Conservation (phyloP, 176 grass and related monocot genomes). For the Carex pumila region DNA sequence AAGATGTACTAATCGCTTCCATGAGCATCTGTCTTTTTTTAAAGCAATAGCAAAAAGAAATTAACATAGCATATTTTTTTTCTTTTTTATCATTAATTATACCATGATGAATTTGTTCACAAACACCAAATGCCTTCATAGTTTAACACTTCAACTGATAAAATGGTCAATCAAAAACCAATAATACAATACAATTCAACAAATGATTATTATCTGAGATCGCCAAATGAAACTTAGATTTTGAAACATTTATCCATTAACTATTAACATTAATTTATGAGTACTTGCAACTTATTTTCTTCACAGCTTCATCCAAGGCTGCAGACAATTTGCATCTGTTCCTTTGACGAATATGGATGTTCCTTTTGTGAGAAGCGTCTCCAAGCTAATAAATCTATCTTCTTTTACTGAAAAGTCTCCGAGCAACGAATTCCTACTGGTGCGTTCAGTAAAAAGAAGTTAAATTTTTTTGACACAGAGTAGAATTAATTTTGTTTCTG, state of each 20-base stretch:
- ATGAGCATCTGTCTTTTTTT: conserved; percentile 73
- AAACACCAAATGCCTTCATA: neutral
- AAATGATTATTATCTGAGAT: too few relatives aligned
- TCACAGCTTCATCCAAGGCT: neutral
- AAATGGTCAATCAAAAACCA: neutral
- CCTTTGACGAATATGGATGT: neutral
- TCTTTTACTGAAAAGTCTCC: neutral
- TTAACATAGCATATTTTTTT: neutral
- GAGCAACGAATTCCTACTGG: too few relatives aligned
- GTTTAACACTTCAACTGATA: neutral
- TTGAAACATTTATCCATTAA: too few relatives aligned
- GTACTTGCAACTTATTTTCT: too few relatives aligned
- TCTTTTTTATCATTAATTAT: neutral
- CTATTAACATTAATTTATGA: too few relatives aligned
- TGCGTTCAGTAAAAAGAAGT: too few relatives aligned
- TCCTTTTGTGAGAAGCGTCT: neutral
- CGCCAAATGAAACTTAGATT: too few relatives aligned
- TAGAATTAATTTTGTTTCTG: too few relatives aligned
- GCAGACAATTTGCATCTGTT: neutral
- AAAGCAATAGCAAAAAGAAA: neutral
- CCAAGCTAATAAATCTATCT: neutral
- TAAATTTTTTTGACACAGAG: too few relatives aligned
- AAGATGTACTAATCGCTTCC: conserved; percentile 78
- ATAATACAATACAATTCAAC: too few relatives aligned
- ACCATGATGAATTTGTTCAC: neutral